Evolutionary conservation across 148 eudicot genomes (phyloP).

Genomic region (Chenopodium album): DNA sequence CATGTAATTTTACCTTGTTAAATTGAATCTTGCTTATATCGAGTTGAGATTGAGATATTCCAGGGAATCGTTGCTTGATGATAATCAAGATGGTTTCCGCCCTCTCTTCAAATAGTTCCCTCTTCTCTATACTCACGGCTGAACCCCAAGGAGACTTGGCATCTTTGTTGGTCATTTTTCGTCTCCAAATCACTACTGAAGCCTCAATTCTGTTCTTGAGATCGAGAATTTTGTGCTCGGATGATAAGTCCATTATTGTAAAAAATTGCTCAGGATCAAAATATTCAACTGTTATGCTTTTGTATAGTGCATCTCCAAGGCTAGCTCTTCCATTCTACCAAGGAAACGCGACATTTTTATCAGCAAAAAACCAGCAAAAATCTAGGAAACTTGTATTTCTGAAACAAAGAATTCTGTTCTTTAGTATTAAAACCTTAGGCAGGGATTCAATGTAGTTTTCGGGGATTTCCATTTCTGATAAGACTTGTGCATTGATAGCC

Average conservation of each 20-base stretch:
- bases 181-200: slow-evolving; percentile 67
- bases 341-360: slow-evolving; percentile 2
- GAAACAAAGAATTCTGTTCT: neutral
- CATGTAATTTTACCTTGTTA: slow-evolving; percentile 40
- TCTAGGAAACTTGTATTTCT: neutral
- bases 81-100: slow-evolving; percentile 60
- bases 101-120: slow-evolving; percentile 73
- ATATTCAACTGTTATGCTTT: slow-evolving; percentile 56
- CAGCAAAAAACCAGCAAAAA: neutral
- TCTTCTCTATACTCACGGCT: slow-evolving; percentile 64
- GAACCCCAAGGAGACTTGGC: slow-evolving; percentile 68
- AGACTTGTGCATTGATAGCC: slow-evolving; percentile 77
- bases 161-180: slow-evolving; percentile 64
- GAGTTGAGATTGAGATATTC: slow-evolving; percentile 63
- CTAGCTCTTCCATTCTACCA: slow-evolving; percentile 65
- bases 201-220: slow-evolving; percentile 76
- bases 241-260: slow-evolving; percentile 52
- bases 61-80: slow-evolving; percentile 63
- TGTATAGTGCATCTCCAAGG: slow-evolving; percentile 65
- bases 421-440: slow-evolving; percentile 54
- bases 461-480: slow-evolving; percentile 72
- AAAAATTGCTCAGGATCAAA: slow-evolving; percentile 68
- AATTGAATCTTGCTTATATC: slow-evolving; percentile 73
- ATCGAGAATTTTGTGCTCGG: slow-evolving; percentile 71
- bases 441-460: slow-evolving; percentile 71